These are phyloP conservation scores for Croton laevigatus DNA, from an alignment of 441 rosid genomes.

Conservation along the genomic window DNA sequence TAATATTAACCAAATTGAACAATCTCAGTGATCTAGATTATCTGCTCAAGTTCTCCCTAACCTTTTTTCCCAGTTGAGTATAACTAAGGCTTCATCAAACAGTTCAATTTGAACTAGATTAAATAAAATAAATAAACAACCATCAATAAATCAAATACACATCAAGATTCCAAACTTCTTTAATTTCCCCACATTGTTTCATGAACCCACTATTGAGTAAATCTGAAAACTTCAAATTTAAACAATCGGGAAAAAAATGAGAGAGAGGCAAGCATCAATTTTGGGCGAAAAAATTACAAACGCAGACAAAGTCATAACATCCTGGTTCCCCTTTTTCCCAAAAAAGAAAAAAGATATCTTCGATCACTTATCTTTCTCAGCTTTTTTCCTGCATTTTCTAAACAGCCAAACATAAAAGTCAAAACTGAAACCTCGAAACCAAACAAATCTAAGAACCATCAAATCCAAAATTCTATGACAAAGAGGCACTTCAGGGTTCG, in stretches of 20 bases:
- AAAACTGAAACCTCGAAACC: slow-evolving; percentile 3
- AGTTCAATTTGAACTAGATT: background rate
- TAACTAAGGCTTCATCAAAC: background rate
- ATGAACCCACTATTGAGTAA: background rate
- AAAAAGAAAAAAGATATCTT: background rate
- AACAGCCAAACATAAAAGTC: slow-evolving; percentile 12
- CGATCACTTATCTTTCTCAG: background rate
- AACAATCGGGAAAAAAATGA: background rate
- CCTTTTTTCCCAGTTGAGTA: background rate
- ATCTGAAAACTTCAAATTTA: slow-evolving; percentile 10
- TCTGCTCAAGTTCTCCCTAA: background rate
- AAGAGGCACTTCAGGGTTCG: background rate
- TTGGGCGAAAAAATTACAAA: background rate
- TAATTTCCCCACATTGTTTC: background rate
- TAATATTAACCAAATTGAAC: background rate
- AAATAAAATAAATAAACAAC: background rate
- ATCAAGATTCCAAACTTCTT: background rate
- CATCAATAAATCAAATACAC: background rate
- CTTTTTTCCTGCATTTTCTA: background rate
- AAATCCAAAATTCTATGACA: background rate
- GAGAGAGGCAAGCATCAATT: background rate
- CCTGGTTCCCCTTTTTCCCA: background rate
- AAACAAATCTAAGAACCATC: slow-evolving; percentile 4
- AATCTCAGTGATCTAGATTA: background rate
- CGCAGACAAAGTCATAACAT: slow-evolving; percentile 1